Base-by-base conservation (phyloP, 495 filamentous ascomycete species). In the Podospora pseudocomata region DNA sequence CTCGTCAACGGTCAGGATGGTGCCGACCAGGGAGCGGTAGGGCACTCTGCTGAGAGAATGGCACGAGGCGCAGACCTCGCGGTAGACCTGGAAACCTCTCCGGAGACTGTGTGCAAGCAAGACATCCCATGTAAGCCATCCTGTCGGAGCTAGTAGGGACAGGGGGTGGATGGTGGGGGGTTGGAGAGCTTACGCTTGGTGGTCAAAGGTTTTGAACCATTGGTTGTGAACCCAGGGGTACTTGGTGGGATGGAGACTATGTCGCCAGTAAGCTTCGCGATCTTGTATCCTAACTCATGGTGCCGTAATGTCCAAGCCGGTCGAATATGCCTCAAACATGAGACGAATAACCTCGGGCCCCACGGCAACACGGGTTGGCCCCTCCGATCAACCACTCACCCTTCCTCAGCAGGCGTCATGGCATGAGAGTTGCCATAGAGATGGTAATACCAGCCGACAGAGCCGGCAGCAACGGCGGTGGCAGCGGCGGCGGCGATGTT, bases 21-120 rank as follows among this genome's bases (percentile, higher is more conserved):
- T 88, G 80, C 93, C 96, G 77, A 99, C 96, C 67, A 98, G 88
- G 20, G 90, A 73, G 77, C 96, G 92, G 88, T 94, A 99, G 63
- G 96, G 93, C 60, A 99, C 88, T 82, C 96, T 91, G 77, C 86
- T 88, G 63, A 99, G 89, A 64, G 96, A 98, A 86, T 99, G 96
- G 86, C 96, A 99, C 67, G 92, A 90, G 63, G 94, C 87, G 86
- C 96, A 99, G 73, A 99, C 96, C 82, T 99, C 96, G 74, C 90
- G 93, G 87, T 99, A 99, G 77, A 99, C 96, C 84, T 97, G 96
- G 89, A 99, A 98, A 82, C 96, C 96, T 83, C 96, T 94, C 76
- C 96, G 95, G 73, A 99, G 93, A 74, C 94, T 97, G 72, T 34
- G 65, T 16, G 53, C 60, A 6, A 55, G 1, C 60, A 62, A 72